Evolutionary conservation across 495 filamentous ascomycete genomes (phyloP).

Genomic region (Talaromyces thailandensis): DNA sequence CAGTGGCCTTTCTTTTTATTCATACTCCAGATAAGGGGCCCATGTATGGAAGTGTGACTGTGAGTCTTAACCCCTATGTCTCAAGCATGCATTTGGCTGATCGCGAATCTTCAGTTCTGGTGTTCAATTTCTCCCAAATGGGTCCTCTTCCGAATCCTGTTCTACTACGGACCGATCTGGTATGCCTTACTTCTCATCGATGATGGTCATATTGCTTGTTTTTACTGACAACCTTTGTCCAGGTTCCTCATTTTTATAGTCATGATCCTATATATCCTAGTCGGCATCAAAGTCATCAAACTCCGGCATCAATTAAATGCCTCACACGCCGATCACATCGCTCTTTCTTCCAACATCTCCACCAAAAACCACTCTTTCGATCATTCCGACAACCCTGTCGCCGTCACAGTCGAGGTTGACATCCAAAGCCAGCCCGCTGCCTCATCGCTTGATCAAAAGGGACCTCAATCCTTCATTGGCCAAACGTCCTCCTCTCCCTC

Average conservation of each 20-base stretch:
- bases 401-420: neutral
- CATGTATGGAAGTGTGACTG: conserved; percentile 35
- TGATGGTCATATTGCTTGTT: neutral
- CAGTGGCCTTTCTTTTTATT: conserved; percentile 34
- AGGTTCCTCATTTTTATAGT: conserved; percentile 30
- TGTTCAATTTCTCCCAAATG: conserved; percentile 37
- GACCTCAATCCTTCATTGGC: neutral
- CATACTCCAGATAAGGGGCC: conserved; percentile 23
- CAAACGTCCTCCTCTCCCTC: neutral
- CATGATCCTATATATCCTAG: conserved; percentile 29
- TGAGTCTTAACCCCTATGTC: conserved; percentile 11
- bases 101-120: conserved; percentile 22
- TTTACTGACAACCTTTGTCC: neutral
- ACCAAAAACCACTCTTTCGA: neutral
- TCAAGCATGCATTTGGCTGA: neutral
- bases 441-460: neutral
- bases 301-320: conserved; percentile 25
- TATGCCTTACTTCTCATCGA: conserved; percentile 7
- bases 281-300: conserved; percentile 32
- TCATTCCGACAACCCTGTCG: neutral
- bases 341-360: neutral
- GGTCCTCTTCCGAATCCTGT: conserved; percentile 32
- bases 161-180: conserved; percentile 40
- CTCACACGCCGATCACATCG: neutral
- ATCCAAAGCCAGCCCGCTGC: neutral